Conservation (phyloP, 2,329 filamentous ascomycete species). For the Venturia oleaginea region DNA sequence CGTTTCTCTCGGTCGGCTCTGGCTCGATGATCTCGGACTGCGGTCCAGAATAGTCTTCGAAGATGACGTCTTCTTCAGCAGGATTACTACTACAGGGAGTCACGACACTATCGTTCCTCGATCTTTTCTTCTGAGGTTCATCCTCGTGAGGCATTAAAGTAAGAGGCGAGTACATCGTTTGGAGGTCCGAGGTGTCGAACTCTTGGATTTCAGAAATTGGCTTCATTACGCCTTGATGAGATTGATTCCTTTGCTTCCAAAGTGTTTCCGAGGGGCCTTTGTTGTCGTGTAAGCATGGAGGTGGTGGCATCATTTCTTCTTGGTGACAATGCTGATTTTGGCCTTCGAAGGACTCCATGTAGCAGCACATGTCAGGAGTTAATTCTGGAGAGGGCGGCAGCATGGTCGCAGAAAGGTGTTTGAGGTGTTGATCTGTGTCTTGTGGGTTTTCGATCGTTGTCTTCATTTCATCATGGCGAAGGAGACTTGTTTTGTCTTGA, state of each 20-base stretch:
- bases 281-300: neutral
- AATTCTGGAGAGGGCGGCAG: neutral
- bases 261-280: neutral
- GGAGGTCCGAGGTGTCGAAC: neutral
- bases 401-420: too few species aligned
- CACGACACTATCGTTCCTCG: neutral
- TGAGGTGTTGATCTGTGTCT: too few species aligned
- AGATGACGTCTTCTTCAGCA: neutral
- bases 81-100: neutral
- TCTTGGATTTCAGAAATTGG: neutral
- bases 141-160: neutral
- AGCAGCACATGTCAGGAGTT: neutral
- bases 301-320: neutral
- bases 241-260: neutral
- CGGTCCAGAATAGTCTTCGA: neutral
- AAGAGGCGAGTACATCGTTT: neutral
- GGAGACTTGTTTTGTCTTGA: neutral
- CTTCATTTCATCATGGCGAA: neutral
- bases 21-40: neutral
- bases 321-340: neutral
- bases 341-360: neutral
- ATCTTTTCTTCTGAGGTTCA: neutral
- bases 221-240: neutral
- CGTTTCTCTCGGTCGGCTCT: neutral
- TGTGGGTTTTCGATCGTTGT: too few species aligned